Evolutionary conservation across 495 filamentous ascomycete genomes (phyloP), one percentile per base, ranked within the genome.

Genomic region (Podospora fimiseda): DNA sequence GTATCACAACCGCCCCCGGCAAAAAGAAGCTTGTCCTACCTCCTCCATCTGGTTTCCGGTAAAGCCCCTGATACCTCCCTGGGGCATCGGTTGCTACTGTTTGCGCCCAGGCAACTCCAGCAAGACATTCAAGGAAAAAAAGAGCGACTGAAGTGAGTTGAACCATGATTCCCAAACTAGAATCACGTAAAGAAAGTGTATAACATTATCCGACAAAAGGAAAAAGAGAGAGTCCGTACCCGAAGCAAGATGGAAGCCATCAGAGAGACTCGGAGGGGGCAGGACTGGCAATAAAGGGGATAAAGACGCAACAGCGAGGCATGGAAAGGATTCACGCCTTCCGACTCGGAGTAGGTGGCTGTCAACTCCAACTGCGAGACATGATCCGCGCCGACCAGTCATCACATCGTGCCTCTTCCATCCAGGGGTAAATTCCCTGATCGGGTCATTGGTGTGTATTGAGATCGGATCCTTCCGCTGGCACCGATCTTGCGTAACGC

Each of bases 11-110:
- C 11, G 5, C 27, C 27, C 27, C 6, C 11, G 27, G 27, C 6
- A 33, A 33, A 33, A 6, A 33, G 27, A n/a, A 8, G 13, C 7
- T 8, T 20, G 48, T 13, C 21, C 36, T 7, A 22, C 36, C 0
- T 24, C 19, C 27, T 33, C 27, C 27, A 5, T 33, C 27, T 5
- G 27, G 27, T 30, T 52, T 43, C 8, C 36, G 16, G 18, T 44
- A 52, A n/a, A 44, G 11, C 4, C 50, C 50, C 30, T 52, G 40
- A 43, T 23, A 52, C 24, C 24, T 52, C 15, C 16, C 18, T 20
- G 50, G 27, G 24, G 21, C 41, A 13, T 45, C 40, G n/a, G 40
- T 11, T 1, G 20, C 30, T 18, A 33, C 27, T 0, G 42, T 45
- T 15, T 27, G 18, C n/a, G 50, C 30, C 11, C 24, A 18, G 27